Base-by-base conservation (phyloP, 2,329 filamentous ascomycete species). In the Pyrenophora seminiperda region DNA sequence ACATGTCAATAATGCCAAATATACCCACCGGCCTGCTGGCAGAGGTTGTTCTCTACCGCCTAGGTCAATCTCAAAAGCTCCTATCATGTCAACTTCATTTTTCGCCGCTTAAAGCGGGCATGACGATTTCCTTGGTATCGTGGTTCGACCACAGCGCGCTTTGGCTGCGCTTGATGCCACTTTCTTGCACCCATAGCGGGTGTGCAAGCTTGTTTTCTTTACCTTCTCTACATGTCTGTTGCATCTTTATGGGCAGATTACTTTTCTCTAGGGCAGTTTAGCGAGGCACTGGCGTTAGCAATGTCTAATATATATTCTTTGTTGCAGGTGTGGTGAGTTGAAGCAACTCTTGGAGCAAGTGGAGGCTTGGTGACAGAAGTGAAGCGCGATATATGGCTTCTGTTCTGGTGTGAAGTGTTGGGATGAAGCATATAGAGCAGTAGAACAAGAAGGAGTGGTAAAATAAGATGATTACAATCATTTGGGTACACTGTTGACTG, bases 81-180 rank as follows among this genome's bases (percentile, higher is more conserved):
- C 49, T 47, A 47, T 37, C 48, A 50, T 47, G 56, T 58, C 51
- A 53, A 41, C 33, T 59, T 41, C 54, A 15, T 36, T 53, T 59
- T 37, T 34, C 14, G 31, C 53, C 41, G 50, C 54, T 39, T 49
- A 29, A 36, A 43, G 60, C 51, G 58, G 58, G 61, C 58, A 61
- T 63, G 65, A 69, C 62, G 63, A 68, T 53, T 56, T 61, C 49
- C 32, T 56, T 62, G 56, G 41, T 58, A 65, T 56, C 20, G 47
- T 47, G 59, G 61, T 61, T 66, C 68, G 64, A 64, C 65, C 56
- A 63, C 56, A 64, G 61, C 61, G 60, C 47, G 57, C 59, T 50
- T 57, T 56, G 44, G 49, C 53, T 61, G 36, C 44, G 39, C 45
- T 45, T 47, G 31, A 32, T 50, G 46, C 50, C 34, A 27, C 48